Evolutionary conservation across 2,329 filamentous ascomycete species (phyloP), one percentile per base, ranked within the genome.

Genomic region (Ascochyta pisi): DNA sequence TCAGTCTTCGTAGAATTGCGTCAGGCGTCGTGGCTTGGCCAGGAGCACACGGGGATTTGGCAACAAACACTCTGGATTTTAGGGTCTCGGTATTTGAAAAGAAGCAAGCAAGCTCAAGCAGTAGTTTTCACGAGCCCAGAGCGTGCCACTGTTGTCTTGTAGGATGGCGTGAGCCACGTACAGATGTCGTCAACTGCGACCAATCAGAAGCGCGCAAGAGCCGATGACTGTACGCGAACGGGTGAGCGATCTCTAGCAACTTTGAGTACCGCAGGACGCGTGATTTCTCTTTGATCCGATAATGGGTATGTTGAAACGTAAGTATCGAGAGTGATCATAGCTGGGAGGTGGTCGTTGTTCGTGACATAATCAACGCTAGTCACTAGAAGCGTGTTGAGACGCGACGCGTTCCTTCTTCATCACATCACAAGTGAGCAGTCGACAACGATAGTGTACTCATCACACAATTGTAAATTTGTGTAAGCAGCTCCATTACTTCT

Each of bases 1-100:
- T 64, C 62, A 64, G 53, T 46, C 35, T 26, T 29, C 24, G 27
- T 35, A 52, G 55, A 56, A 64, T 64, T 38, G 60, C 62, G 62
- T 64, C 60, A 64, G 53, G 39, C 44, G 53, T 6, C 26, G 38
- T 34, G 46, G 44, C 62, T 62, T 64, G 59, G 62, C 59, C 6
- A 24, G 29, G 1, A n/a, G 22, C 6, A n/a, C 42, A 34, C 29
- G 8, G 35, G 48, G 22, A 27, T n/a, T 33, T 10, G 12, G 44
- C 22, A 15, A 23, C 22, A n/a, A 16, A 9, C 37, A 19, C 15
- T 27, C 47, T 39, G 42, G 37, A 6, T 41, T 26, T 34, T 33
- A 23, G 12, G n/a, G 7, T 6, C 23, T 7, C 4, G 22, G 8
- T 12, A 24, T 33, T 16, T 16, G 35, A 26, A 29, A 38, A 12